Evolutionary conservation across 177 flowering plant genomes (phyloP), one percentile per base, ranked within the genome.

Genomic region (Vitis hybrid): DNA sequence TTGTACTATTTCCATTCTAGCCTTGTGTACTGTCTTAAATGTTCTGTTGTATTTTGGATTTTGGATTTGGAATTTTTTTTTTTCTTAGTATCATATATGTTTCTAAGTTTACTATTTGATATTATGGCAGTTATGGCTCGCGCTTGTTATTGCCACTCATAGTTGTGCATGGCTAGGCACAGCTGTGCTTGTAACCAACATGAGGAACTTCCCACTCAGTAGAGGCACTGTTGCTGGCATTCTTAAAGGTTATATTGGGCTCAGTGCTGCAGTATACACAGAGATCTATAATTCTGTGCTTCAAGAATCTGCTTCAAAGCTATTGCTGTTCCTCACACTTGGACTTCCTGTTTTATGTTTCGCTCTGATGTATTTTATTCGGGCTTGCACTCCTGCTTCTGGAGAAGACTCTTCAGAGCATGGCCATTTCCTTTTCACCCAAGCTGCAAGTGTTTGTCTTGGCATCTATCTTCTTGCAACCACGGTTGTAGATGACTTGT

Each of bases 151-250:
- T 54, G 85, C 79, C 55, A 72, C 85, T n/a, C 74, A 79, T 56
- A 74, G 85, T 66, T 64, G 63, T 67, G 75, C 85, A 17, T 82
- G 82, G 82, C 67, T 76, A 50, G 78, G 79, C 45, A 82, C 85
- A 1, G 79, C 80, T 26, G 79, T 79, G 55, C 81, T 82, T 26
- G 85, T 82, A 17, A 79, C 80, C 67, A 82, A 82, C 72, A 82
- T 82, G 85, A 82, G 85, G 70, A 82, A 82, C 66, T 82, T 82
- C 69, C 85, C 85, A 62, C 73, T 76, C 65, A 82, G 85, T 51
- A 61, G 85, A 51, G 85, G 85, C 66, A 79, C 85, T 48, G 78
- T 82, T 64, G 74, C 82, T 39, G 85, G 82, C 50, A 69, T 82
- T 55, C 85, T 82, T 67, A 82, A 82, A 73, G 82, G 85, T 51